Percentiles rank a stretch among this genome's conserved stretches.
Evolutionary conservation across 75 land plant species (phyloP).

Genomic region (Selaginella moellendorffii): DNA sequence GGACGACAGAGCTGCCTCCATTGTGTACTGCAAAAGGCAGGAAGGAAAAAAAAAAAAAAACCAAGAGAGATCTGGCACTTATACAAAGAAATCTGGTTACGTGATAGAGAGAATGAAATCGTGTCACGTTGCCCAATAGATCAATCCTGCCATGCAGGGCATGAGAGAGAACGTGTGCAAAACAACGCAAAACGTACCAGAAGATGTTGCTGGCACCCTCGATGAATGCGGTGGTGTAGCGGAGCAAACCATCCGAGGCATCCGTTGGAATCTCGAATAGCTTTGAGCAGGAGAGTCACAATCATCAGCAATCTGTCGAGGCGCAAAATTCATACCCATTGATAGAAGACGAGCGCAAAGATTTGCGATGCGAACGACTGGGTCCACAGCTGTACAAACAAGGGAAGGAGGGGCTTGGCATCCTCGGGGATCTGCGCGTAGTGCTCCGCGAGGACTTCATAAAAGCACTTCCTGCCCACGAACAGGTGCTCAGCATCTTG

Average conservation of each 20-base stretch:
- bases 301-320: not conserved
- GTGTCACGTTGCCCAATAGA: conserved; percentile 59
- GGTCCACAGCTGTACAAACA: conserved; percentile 93
- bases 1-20: conserved; percentile 57
- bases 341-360: conserved; percentile 83
- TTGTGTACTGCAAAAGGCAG: conserved; percentile 56
- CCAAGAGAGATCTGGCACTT: too few species aligned
- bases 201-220: conserved; percentile 89
- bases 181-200: conserved; percentile 39
- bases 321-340: conserved; percentile 52
- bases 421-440: conserved; percentile 44
- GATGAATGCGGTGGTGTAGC: conserved; percentile 81
- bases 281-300: conserved; percentile 22
- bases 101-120: conserved; percentile 59
- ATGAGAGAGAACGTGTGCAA: too few species aligned
- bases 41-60: not conserved
- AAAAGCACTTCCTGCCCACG: conserved; percentile 34
- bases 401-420: conserved; percentile 51
- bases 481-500: not conserved
- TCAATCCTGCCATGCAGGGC: conserved; percentile 74
- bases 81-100: conserved; percentile 26
- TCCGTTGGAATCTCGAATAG: conserved; percentile 73
- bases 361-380: conserved; percentile 93
- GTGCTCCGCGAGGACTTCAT: conserved; percentile 86
- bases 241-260: conserved; percentile 45